phyloP scores from a whole-genome alignment of 2,329 filamentous ascomycete genomes.

The Penicillium polonicum region DNA sequence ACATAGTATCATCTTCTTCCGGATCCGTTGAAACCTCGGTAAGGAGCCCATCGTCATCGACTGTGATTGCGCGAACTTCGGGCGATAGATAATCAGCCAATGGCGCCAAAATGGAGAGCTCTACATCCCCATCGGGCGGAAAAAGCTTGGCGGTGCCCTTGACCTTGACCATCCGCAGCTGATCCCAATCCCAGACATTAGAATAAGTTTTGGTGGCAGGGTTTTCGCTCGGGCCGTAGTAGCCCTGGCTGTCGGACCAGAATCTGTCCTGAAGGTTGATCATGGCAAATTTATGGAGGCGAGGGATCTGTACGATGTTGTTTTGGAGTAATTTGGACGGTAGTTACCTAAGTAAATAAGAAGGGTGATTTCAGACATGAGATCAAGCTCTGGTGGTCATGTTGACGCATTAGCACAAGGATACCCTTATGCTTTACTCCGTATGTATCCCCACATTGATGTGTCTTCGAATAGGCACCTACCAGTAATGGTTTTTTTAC shows the following conservation, averaged over 20 bases:
- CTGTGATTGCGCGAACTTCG: constrained; percentile 19
- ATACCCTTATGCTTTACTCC: not conserved
- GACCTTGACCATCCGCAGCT: not conserved
- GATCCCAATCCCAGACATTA: constrained; percentile 29
- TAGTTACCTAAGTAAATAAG: not conserved
- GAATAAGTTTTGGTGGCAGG: constrained; percentile 17
- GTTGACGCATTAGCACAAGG: too few species aligned
- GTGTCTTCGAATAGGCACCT: too few species aligned
- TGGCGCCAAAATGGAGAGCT: constrained; percentile 17
- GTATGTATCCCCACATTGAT: not conserved
- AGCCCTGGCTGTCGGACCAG: constrained; percentile 17
- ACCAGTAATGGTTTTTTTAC: not conserved
- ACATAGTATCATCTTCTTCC: constrained; percentile 21
- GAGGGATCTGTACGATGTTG: not conserved
- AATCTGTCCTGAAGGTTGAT: constrained; percentile 6
- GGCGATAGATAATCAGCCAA: constrained; percentile 22
- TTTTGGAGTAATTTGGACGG: not conserved
- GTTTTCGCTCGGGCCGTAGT: constrained; percentile 17
- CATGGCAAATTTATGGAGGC: not conserved
- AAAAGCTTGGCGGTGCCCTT: constrained; percentile 26
- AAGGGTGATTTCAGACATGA: not conserved
- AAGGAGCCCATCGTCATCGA: constrained; percentile 24
- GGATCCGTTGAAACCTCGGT: constrained; percentile 17
- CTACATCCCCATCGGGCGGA: constrained; percentile 18
- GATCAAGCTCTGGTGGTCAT: not conserved